phyloP scores from a whole-genome alignment of 208 protist genomes.

The Trypanosoma brucei region DNA sequence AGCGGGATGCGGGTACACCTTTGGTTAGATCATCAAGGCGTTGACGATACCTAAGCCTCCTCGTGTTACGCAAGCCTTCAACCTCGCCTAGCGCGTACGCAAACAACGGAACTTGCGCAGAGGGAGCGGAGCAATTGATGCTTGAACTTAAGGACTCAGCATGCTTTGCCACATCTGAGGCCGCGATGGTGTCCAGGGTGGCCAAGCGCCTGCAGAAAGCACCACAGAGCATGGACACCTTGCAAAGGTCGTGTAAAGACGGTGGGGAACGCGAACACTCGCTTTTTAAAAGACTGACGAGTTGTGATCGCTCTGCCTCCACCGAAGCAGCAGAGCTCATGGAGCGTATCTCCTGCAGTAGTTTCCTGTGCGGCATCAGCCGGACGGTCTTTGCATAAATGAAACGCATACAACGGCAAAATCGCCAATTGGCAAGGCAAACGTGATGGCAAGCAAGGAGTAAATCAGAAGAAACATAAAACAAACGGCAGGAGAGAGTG shows the following conservation, averaged over 20 bases:
- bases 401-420: background rate
- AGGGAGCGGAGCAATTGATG: constrained; percentile 1
- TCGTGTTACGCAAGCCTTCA: constrained; percentile 33
- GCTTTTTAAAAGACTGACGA: constrained; percentile 3
- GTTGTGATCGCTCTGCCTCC: constrained; percentile 1
- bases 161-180: constrained; percentile 3
- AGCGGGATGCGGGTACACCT: constrained; percentile 17
- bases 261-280: constrained; percentile 1
- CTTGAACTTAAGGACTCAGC: constrained; percentile 15
- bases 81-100: constrained; percentile 52
- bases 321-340: constrained; percentile 11
- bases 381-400: background rate
- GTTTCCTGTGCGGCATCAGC: constrained; percentile 6
- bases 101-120: constrained; percentile 15
- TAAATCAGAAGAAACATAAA: too few species aligned
- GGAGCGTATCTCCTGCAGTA: constrained; percentile 19
- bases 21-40: constrained; percentile 34
- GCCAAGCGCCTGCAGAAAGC: constrained; percentile 21
- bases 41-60: constrained; percentile 23
- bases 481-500: too few species aligned
- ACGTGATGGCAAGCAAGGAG: too few species aligned
- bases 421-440: too few species aligned
- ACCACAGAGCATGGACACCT: constrained; percentile 20
- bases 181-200: constrained; percentile 3
- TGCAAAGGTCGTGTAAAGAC: constrained; percentile 9